These are phyloP conservation scores for Arthrobotrys sinensis DNA, from an alignment of 2,329 filamentous ascomycete species.

Conservation along the genomic window DNA sequence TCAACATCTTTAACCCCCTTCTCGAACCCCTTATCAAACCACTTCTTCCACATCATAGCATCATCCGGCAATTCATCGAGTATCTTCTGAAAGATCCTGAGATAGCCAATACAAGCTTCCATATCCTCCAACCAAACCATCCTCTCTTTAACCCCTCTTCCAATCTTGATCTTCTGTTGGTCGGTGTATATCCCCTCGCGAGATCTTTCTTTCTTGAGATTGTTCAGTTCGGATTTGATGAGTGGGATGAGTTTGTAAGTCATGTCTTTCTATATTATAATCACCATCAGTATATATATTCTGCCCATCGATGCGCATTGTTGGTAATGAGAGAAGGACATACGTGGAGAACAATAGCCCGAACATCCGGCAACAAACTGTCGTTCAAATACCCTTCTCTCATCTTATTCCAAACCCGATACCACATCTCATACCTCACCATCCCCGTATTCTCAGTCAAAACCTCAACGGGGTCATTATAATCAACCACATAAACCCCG, in stretches of 20 bases:
- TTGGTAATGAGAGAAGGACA: background rate
- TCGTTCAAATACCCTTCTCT: slow-evolving; percentile 30
- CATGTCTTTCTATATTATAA: slow-evolving; percentile 35
- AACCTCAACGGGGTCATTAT: slow-evolving; percentile 38
- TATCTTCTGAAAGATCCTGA: slow-evolving; percentile 34
- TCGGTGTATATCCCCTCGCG: slow-evolving; percentile 17
- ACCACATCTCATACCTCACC: slow-evolving; percentile 42
- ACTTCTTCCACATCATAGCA: slow-evolving; percentile 45
- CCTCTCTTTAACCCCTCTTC: slow-evolving; percentile 21
- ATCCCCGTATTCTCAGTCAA: slow-evolving; percentile 38
- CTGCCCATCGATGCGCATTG: too few relatives aligned
- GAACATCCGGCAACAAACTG: slow-evolving; percentile 30
- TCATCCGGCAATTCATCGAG: slow-evolving; percentile 35
- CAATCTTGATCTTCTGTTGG: background rate
- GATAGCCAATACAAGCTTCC: background rate
- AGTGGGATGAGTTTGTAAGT: slow-evolving; percentile 16
- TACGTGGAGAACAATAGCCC: slow-evolving; percentile 34
- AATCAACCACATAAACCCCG: slow-evolving; percentile 2
- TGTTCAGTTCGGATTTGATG: background rate
- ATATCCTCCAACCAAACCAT: slow-evolving; percentile 34
- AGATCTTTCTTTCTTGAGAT: background rate
- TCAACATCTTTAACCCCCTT: slow-evolving; percentile 9
- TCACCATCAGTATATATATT: background rate
- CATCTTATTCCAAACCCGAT: slow-evolving; percentile 22
- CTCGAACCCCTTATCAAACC: slow-evolving; percentile 41